Conservation (phyloP, 2,329 filamentous ascomycete genomes). For the Cytospora piceae region DNA sequence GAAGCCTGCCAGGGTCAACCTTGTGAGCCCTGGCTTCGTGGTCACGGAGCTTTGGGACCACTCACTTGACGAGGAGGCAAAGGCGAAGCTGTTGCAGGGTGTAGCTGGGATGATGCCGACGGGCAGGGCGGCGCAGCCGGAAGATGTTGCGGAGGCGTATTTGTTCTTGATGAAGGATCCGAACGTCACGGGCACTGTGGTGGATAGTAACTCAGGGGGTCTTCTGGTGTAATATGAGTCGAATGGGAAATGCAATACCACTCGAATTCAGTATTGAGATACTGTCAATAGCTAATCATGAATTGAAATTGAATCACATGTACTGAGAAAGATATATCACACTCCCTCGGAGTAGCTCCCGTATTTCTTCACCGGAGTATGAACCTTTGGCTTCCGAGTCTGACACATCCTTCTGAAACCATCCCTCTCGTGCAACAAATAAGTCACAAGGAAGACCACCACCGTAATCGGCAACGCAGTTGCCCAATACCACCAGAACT, state of each 20-base stretch:
- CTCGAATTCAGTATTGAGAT: neutral
- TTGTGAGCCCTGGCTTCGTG: conserved; percentile 59
- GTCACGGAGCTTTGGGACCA: conserved; percentile 50
- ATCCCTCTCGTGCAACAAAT: conserved; percentile 24
- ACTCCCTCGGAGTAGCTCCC: neutral
- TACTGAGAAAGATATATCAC: neutral
- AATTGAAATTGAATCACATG: neutral
- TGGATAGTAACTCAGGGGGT: conserved; percentile 33
- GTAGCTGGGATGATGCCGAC: conserved; percentile 31
- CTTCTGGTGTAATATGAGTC: conserved; percentile 29
- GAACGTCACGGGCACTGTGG: conserved; percentile 36
- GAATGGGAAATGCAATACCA: neutral
- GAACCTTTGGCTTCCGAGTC: neutral
- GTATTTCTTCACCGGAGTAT: neutral
- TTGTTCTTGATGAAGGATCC: conserved; percentile 38
- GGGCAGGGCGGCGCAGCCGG: conserved; percentile 32
- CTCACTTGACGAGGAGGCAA: conserved; percentile 33
- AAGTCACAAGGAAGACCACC: conserved; percentile 21
- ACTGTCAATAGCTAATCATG: too few species aligned
- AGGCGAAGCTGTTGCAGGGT: conserved; percentile 32
- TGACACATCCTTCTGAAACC: conserved; percentile 15
- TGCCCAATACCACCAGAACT: conserved; percentile 23
- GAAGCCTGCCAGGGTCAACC: conserved; percentile 65
- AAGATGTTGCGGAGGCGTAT: conserved; percentile 39
- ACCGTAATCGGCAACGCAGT: conserved; percentile 20